Evolutionary conservation across 768 basidiomycete species (phyloP).

Genomic region (Rhodosporidiobolus sp.): DNA sequence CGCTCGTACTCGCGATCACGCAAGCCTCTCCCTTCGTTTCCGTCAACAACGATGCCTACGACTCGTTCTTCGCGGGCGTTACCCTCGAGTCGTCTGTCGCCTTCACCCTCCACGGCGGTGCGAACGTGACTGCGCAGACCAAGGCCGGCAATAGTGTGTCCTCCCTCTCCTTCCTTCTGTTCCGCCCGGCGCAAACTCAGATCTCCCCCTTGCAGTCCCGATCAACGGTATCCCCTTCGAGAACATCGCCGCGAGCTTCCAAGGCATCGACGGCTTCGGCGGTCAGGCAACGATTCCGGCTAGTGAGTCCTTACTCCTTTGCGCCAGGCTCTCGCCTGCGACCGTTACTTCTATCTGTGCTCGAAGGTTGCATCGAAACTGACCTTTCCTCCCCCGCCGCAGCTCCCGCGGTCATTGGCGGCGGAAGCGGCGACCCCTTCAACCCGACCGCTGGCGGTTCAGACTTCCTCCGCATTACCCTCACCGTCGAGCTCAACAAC

Average conservation of each 20-base stretch:
- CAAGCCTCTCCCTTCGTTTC: constrained; percentile 58
- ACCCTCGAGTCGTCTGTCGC: constrained; percentile 55
- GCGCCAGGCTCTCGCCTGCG: background rate
- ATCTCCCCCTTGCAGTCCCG: constrained; percentile 43
- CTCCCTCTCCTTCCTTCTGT: too few relatives aligned
- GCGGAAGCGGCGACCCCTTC: constrained; percentile 20
- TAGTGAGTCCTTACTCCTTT: background rate
- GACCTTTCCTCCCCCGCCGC: too few relatives aligned
- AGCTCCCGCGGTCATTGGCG: constrained; percentile 29
- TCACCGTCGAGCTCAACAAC: constrained; percentile 28
- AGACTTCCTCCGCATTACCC: constrained; percentile 27
- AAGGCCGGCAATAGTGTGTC: too few relatives aligned
- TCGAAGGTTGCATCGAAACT: background rate
- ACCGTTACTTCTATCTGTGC: too few relatives aligned
- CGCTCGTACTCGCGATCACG: constrained; percentile 59
- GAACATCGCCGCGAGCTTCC: constrained; percentile 58
- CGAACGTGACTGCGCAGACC: too few relatives aligned
- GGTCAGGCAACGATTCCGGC: constrained; percentile 55
- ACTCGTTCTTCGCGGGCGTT: constrained; percentile 60
- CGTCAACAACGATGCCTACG: constrained; percentile 58
- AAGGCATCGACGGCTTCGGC: constrained; percentile 53
- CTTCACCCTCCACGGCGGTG: constrained; percentile 52
- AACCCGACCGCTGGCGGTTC: constrained; percentile 11
- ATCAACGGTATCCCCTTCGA: constrained; percentile 63
- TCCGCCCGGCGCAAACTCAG: too few relatives aligned